Evolutionary conservation across 2,329 filamentous ascomycete genomes (phyloP), one percentile per base, ranked within the genome.

Genomic region (Blastomyces emzantsi): DNA sequence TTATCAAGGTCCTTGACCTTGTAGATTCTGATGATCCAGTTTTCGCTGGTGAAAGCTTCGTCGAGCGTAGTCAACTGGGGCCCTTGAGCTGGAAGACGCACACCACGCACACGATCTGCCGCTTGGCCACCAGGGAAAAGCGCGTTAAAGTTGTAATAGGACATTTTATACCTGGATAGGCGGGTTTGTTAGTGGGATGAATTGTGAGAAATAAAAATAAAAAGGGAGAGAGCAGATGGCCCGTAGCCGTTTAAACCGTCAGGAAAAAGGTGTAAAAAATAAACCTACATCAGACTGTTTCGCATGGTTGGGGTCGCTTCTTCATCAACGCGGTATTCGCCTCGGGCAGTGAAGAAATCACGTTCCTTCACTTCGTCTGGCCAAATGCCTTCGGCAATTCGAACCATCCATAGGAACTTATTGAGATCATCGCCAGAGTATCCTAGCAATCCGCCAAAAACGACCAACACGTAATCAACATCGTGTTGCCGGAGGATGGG

Each of bases 371-470:
- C 88, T 82, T 99, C 93, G 69, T 97, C 92, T n/a, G 94, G 94
- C 94, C 94, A 99, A 78, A 99, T 97, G 68, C 94, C 94, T 79
- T 99, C 94, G 49, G 94, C 94, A 73, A 99, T 99, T 74, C 94
- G 87, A 64, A 99, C 92, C 95, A 99, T 99, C 94, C 94, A 99
- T 70, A 99, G 82, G 82, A 99, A 99, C 81, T 99, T 99, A 83
- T 99, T 99, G 81, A 99, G 96, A 73, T 99, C 94, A 71, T 99
- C 94, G 67, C 94, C 94, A 61, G 92, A 97, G 81, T 99, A 99
- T 63, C 95, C 95, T 49, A 99, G 82, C 64, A 99, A 85, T 75
- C 91, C 94, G 72, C 94, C 94, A 71, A 97, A 99, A 63, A 99
- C 94, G 25, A 99, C 87, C 62, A 99, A 83, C n/a, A 99, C 91